Base-by-base conservation (phyloP, 1,139 yeast genomes). In the Geotrichum carabidarum region DNA sequence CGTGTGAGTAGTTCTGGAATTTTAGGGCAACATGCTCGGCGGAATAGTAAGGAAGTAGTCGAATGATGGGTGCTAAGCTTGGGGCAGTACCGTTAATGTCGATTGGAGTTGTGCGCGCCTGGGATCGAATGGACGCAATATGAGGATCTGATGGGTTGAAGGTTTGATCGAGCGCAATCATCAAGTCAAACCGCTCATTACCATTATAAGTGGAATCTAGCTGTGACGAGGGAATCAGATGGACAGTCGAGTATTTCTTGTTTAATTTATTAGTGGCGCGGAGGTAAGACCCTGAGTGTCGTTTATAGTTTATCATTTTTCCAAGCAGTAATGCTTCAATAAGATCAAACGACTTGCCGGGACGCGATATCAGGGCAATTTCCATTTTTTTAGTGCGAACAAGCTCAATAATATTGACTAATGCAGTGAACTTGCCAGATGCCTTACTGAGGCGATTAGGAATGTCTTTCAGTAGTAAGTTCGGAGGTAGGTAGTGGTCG, bases 401-500 rank as follows among this genome's bases (percentile, higher is more conserved):
- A 17, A 75, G 61, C 6, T 71, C 68, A 9, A 71, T 59, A 27
- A 73, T 57, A 66, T 85, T 86, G 54, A 77, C 78, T 58, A 89
- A 71, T 0, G 84, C 87, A 57, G 77, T 77, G 70, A 90, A 90
- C 67, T 90, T 91, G 31, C 97, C 97, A 66, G 95, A 84, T 4
- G 94, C 84, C 51, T 85, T 91, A 11, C 86, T 86, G 53, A 91
- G 70, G 64, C 84, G 80, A 42, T 75, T 74, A 1, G 95, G 93
- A 60, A 86, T 83, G 61, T 90, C 96, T 67, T 85, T 84, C 53
- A 84, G 80, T 6, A 83, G 77, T 57, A 91, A 72, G 59, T 85
- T 84, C 66, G 87, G 89, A 30, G 97, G 98, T 78, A 89, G 78
- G 63, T 86, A 86, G 67, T 89, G 95, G 59, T 83, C 85, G 53